These are phyloP conservation scores for Solanum pennellii DNA, from an alignment of 257 asterid genomes.

Conservation along the genomic window DNA sequence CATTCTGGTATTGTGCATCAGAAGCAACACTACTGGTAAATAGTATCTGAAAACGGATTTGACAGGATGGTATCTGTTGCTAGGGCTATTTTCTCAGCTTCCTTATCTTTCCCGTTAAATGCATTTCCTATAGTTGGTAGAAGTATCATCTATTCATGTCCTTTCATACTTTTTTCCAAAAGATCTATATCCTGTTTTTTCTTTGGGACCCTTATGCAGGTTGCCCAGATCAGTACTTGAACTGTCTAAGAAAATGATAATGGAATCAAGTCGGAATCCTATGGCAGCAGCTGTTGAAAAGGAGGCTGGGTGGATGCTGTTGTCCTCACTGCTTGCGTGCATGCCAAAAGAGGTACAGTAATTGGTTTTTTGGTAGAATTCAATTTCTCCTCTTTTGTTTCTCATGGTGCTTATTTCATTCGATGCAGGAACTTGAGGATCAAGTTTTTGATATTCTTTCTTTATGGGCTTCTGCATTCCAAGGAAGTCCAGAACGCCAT, in stretches of 20 bases:
- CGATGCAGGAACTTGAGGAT: conserved; percentile 77
- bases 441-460: conserved; percentile 95
- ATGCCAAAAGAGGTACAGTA: conserved; percentile 64
- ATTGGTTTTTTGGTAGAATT: background rate
- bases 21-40: background rate
- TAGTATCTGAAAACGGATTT: background rate
- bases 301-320: conserved; percentile 96
- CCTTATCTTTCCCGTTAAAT: background rate
- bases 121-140: background rate
- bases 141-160: background rate
- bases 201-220: conserved; percentile 26
- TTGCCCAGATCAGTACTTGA: conserved; percentile 77
- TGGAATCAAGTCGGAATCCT: conserved; percentile 66
- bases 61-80: background rate
- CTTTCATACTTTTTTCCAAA: background rate
- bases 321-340: conserved; percentile 83
- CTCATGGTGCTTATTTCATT: conserved; percentile 15
- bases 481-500: conserved; percentile 41
- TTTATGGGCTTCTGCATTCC: conserved; percentile 78
- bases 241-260: conserved; percentile 81
- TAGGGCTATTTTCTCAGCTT: background rate
- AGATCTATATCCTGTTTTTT: background rate
- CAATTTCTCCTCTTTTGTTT: conserved; percentile 3
- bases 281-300: conserved; percentile 67
- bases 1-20: background rate